Base-by-base conservation (phyloP, 139 green algal genomes). In the Volvox reticuliferus region DNA sequence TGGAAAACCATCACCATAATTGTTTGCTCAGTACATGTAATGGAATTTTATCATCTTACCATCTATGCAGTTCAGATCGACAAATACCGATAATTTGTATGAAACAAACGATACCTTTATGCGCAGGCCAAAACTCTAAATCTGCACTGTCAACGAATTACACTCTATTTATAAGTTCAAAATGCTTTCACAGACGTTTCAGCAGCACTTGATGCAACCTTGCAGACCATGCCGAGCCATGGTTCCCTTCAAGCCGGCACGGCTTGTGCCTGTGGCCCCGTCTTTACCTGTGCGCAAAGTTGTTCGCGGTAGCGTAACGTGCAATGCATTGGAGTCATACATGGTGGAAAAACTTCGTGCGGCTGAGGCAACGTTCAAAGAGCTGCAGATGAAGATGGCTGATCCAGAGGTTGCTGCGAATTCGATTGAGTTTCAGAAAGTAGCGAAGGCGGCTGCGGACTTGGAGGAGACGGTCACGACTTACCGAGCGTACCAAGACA, bases 301-400 rank as follows among this genome's bases (percentile, higher is more conserved):
- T 17, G 6, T 35, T 2, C 87, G 76, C 13, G 76, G 85, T 5
- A 6, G 12, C 2, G 86, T 90, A 17, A 32, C 35, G 1, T 86
- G 76, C 82, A 50, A 37, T 0, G 95, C 95, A 0, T 36, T 96
- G 28, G 95, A 96, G 73, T n/a, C 35, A 20, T 96, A 96, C 87
- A 94, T 96, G 91, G 79, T 92, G 0, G 95, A 95, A 63, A 96
- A 96, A 88, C 93, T 96, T 0, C 79, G 28, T 6, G 93, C 93
- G 3, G 91, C 93, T 13, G 93, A 95, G 82, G 22, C 62, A 17
- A 96, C 93, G 0, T 95, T 88, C 79, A 95, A 92, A 89, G 94
- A 96, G 87, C 79, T 98, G 68, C 96, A 98, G 92, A 82, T 95
- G 81, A 93, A 93, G 26, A 98, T 99, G 96, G 96, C 96, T 0